Base-by-base conservation (phyloP, 306 rosid genomes). In the Vigna radiata region DNA sequence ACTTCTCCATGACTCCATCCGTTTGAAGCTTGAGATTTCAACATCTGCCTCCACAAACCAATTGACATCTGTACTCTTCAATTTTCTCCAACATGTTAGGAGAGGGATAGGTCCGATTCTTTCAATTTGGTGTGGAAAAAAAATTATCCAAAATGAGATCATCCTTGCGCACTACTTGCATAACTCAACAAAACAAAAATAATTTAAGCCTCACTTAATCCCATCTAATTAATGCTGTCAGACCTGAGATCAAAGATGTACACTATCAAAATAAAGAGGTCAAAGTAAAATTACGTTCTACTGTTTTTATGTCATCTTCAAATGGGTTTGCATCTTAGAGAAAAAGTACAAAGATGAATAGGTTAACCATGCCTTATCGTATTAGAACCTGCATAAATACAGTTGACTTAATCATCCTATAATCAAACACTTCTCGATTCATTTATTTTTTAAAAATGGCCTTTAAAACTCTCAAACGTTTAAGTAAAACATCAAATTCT, bases 11-110 rank as follows among this genome's bases (percentile, higher is more conserved):
- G 66, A 75, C 23, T 84, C n/a, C 44, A 75, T 31, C 25, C 18
- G 25, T 25, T 44, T 86, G 83, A 72, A 80, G 91, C 82, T 29
- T 54, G 50, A 62, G 70, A 44, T 79, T 88, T 68, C 82, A 78
- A 84, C 97, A 89, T 61, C 79, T 85, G 91, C 87, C 87, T 68
- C 72, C 80, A 12, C 44, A 73, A 3, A 68, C 55, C 60, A 15
- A 16, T 54, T 62, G 83, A 69, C 89, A 82, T 70, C 49, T 82
- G 86, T 83, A 67, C 56, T 27, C 43, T 69, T 19, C 36, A 27
- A 1, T 55, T 25, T 27, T 41, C 46, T 37, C 37, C 37, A 33
- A 9, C 11, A 1, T 39, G 0, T 41, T 47, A 41, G 17, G 33
- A 52, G 47, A 29, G 7, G 27, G 73, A 48, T 18, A 13, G 31